These are phyloP conservation scores for Ganoderma leucocontextum DNA, from an alignment of 1,284 basidiomycete genomes.

Conservation along the genomic window DNA sequence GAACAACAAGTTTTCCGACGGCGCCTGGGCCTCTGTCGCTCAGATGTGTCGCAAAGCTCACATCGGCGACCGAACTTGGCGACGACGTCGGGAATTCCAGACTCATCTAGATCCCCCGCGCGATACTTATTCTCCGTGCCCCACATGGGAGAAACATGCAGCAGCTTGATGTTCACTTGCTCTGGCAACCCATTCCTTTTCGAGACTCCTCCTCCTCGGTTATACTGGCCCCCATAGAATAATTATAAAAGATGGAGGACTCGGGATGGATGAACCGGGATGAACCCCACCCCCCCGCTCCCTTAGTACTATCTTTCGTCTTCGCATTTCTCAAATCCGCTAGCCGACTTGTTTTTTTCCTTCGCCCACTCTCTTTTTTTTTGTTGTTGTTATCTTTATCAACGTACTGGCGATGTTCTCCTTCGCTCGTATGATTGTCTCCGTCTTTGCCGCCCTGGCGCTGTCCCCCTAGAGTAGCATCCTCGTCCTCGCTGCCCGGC, in stretches of 20 bases:
- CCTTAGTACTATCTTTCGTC: conserved; percentile 24
- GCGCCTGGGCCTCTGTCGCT: too few relatives aligned
- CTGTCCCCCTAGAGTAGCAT: conserved; percentile 27
- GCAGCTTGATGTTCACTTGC: too few relatives aligned
- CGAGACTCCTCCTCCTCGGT: background rate
- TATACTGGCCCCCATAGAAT: too few relatives aligned
- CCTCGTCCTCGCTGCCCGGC: conserved; percentile 22
- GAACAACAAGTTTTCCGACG: too few relatives aligned
- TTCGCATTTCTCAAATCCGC: conserved; percentile 27
- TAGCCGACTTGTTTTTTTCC: conserved; percentile 23
- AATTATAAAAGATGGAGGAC: conserved; percentile 7
- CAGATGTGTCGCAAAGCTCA: too few relatives aligned
- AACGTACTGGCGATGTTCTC: conserved; percentile 30
- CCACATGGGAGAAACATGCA: too few relatives aligned
- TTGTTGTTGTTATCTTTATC: conserved; percentile 17
- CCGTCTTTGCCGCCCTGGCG: conserved; percentile 30
- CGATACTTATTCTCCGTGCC: too few relatives aligned
- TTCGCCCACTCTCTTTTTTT: background rate
- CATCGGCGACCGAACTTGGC: too few relatives aligned
- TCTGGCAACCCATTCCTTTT: too few relatives aligned
- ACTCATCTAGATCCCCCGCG: too few relatives aligned
- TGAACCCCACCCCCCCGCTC: background rate
- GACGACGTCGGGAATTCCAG: too few relatives aligned
- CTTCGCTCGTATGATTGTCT: conserved; percentile 28
- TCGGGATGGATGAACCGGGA: too few relatives aligned